phyloP scores from a whole-genome alignment of 2,329 filamentous ascomycete genomes.

The Nemania sp. region DNA sequence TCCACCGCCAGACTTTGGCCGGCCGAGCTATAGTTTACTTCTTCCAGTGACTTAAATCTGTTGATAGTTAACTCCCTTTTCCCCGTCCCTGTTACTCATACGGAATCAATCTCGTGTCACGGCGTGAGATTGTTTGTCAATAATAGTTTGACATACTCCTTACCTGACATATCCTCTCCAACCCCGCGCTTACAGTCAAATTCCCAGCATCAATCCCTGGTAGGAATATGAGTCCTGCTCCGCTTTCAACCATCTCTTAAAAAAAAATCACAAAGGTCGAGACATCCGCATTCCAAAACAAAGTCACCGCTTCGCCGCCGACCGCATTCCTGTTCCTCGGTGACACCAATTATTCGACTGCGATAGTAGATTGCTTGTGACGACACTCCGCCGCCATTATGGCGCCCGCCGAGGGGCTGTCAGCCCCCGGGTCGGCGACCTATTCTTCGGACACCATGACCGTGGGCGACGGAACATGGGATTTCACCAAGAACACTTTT shows the following conservation, averaged over 20 bases:
- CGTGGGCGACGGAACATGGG: constrained; percentile 88
- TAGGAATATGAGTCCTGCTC: constrained; percentile 10
- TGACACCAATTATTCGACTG: constrained; percentile 27
- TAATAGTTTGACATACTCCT: constrained; percentile 4
- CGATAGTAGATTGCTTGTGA: constrained; percentile 24
- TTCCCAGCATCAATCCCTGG: constrained; percentile 26
- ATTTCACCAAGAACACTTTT: constrained; percentile 80
- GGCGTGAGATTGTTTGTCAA: constrained; percentile 15
- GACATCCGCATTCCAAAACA: constrained; percentile 39
- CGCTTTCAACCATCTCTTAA: neutral
- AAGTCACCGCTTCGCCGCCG: constrained; percentile 21
- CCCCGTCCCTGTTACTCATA: constrained; percentile 8
- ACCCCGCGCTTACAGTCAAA: constrained; percentile 32
- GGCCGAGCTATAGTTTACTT: constrained; percentile 7
- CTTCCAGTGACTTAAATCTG: constrained; percentile 9
- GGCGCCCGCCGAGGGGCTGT: constrained; percentile 71
- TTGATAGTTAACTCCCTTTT: constrained; percentile 4
- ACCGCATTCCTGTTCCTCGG: constrained; percentile 37
- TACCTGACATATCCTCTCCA: constrained; percentile 6
- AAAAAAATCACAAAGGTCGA: constrained; percentile 15
- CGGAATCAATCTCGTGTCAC: neutral
- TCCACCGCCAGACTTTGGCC: constrained; percentile 35
- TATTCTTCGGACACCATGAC: constrained; percentile 80
- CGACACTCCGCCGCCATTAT: constrained; percentile 61
- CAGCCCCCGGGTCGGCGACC: constrained; percentile 76